Conservation (phyloP, 169 alveolate genomes). For the Cystoisospora suis region DNA sequence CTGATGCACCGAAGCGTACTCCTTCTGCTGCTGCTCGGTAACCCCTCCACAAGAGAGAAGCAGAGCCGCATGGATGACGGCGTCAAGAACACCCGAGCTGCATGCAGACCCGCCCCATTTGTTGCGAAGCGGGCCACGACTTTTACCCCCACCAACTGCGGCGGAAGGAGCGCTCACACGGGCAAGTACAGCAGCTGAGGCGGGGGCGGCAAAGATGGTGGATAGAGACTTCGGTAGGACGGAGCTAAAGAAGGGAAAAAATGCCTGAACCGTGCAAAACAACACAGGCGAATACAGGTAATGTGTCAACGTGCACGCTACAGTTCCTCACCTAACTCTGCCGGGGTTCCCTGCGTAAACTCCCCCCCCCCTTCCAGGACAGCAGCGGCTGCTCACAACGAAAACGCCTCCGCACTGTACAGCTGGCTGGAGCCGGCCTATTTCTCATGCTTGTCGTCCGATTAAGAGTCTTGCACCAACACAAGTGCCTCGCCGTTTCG, state of each 20-base stretch:
- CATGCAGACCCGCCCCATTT: too few relatives aligned
- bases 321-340: too few relatives aligned
- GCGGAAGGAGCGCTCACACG: not conserved
- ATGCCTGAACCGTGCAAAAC: conserved; percentile 44
- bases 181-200: conserved; percentile 38
- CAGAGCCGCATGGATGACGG: conserved; percentile 53
- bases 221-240: conserved; percentile 59
- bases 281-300: not conserved
- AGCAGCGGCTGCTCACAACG: too few relatives aligned
- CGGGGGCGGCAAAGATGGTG: conserved; percentile 39
- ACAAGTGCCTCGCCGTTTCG: too few relatives aligned
- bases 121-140: not conserved
- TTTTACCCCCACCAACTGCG: not conserved
- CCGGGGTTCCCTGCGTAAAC: too few relatives aligned
- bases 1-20: conserved; percentile 23
- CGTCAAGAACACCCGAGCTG: conserved; percentile 45
- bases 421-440: too few relatives aligned
- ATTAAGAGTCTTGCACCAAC: too few relatives aligned
- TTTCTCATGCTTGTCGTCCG: too few relatives aligned
- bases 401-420: too few relatives aligned
- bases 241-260: conserved; percentile 28
- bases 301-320: too few relatives aligned
- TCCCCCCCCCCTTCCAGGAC: too few relatives aligned
- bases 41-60: conserved; percentile 54
- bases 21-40: conserved; percentile 44